These are phyloP conservation scores for Fonsecaea monophora DNA, from an alignment of 2,329 filamentous ascomycete genomes.

Conservation along the genomic window DNA sequence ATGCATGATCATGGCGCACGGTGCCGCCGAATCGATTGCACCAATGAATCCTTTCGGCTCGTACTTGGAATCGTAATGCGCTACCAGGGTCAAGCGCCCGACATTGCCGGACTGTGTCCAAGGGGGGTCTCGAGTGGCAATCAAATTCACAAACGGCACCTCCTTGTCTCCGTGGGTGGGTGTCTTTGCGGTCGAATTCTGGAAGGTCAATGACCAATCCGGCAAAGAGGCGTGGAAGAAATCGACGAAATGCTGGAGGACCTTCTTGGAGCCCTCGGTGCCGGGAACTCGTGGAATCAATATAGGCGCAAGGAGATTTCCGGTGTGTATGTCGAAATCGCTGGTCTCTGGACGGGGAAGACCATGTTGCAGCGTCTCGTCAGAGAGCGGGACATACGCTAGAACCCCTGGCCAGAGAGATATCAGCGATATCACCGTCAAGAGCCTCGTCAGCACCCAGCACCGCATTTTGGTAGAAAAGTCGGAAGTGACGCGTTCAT, in stretches of 20 bases:
- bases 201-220: slow-evolving; percentile 78
- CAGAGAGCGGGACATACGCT: slow-evolving; percentile 70
- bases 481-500: not conserved
- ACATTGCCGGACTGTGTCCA: slow-evolving; percentile 77
- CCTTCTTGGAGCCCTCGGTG: slow-evolving; percentile 73
- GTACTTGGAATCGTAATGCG: slow-evolving; percentile 90
- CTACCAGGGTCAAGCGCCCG: slow-evolving; percentile 81
- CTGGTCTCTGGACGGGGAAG: slow-evolving; percentile 72
- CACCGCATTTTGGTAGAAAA: slow-evolving; percentile 22
- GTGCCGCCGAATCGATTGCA: slow-evolving; percentile 89
- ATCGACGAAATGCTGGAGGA: slow-evolving; percentile 79
- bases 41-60: slow-evolving; percentile 86
- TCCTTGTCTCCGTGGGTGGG: slow-evolving; percentile 73
- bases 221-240: slow-evolving; percentile 81
- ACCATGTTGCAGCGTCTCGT: slow-evolving; percentile 69
- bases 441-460: slow-evolving; percentile 15
- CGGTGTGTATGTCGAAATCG: slow-evolving; percentile 79
- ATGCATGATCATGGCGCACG: slow-evolving; percentile 93
- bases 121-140: slow-evolving; percentile 86
- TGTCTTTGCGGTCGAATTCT: slow-evolving; percentile 88
- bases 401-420: slow-evolving; percentile 29
- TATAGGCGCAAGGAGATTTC: slow-evolving; percentile 82
- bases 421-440: slow-evolving; percentile 14
- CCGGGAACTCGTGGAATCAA: slow-evolving; percentile 87
- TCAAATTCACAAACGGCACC: slow-evolving; percentile 85